Percentiles rank a stretch among this genome's conserved stretches.
phyloP scores from a whole-genome alignment of 2,329 filamentous ascomycete species.

The Curvularia eragrostidis region DNA sequence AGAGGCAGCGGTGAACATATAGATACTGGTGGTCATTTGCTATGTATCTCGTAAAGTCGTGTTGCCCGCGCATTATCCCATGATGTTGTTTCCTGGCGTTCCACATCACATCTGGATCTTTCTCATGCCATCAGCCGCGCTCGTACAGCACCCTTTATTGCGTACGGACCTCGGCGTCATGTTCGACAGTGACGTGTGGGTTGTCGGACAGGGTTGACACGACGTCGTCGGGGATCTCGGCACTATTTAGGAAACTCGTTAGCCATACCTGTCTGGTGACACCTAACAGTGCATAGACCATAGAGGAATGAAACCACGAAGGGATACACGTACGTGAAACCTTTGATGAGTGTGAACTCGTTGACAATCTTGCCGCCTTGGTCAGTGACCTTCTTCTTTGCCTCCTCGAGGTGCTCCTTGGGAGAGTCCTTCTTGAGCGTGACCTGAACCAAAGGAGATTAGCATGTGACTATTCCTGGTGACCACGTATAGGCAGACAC shows the following conservation, averaged over 20 bases:
- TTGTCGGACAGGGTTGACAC: conserved; percentile 72
- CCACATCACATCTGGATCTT: conserved; percentile 13
- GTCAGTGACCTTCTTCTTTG: conserved; percentile 75
- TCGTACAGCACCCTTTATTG: conserved; percentile 61
- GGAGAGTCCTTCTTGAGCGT: conserved; percentile 77
- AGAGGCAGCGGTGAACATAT: conserved; percentile 7
- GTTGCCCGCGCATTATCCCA: conserved; percentile 5
- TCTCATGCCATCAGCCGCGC: conserved; percentile 9
- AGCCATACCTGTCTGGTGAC: conserved; percentile 13
- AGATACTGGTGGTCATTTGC: conserved; percentile 5
- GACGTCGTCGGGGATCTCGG: conserved; percentile 71
- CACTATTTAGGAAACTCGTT: conserved; percentile 58
- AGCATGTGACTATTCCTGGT: not conserved
- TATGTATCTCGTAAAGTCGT: conserved; percentile 13
- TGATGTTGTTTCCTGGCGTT: not conserved
- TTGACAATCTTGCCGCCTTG: conserved; percentile 85
- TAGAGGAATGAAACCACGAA: not conserved
- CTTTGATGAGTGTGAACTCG: conserved; percentile 88
- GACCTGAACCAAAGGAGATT: conserved; percentile 62
- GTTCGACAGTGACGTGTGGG: conserved; percentile 81
- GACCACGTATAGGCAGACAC: not conserved
- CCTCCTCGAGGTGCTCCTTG: conserved; percentile 72
- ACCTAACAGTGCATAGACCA: not conserved
- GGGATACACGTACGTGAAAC: conserved; percentile 77
- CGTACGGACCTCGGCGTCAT: conserved; percentile 72